Evolutionary conservation across 2,329 filamentous ascomycete genomes (phyloP).

Genomic region (Harringtonia aguacate): DNA sequence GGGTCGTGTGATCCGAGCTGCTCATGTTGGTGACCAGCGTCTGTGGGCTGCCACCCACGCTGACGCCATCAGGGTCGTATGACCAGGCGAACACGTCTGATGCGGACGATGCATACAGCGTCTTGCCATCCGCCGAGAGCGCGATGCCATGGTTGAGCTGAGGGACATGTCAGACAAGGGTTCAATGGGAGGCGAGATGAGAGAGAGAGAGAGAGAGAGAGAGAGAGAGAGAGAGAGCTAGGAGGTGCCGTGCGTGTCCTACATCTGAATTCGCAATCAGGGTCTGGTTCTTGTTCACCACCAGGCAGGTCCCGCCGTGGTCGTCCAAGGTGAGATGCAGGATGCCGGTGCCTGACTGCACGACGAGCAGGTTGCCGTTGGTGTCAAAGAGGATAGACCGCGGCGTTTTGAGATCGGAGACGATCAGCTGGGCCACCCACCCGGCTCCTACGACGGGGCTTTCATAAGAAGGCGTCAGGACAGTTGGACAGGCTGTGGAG

Average conservation of each 20-base stretch:
- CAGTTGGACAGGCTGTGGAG: slow-evolving; percentile 13
- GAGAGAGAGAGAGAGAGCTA: not conserved
- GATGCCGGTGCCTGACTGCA: slow-evolving; percentile 31
- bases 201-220: not conserved
- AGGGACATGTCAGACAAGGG: not conserved
- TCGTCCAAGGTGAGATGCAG: slow-evolving; percentile 29
- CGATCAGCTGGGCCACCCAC: slow-evolving; percentile 23
- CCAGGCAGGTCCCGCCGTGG: slow-evolving; percentile 29
- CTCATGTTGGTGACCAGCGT: slow-evolving; percentile 53
- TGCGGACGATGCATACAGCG: slow-evolving; percentile 45
- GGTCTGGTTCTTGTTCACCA: slow-evolving; percentile 23
- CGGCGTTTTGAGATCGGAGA: slow-evolving; percentile 23
- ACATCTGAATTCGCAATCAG: slow-evolving; percentile 16
- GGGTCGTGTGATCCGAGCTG: slow-evolving; percentile 49
- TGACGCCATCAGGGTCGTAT: slow-evolving; percentile 44
- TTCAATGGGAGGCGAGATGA: not conserved
- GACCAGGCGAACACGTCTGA: slow-evolving; percentile 51
- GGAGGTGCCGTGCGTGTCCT: no score
- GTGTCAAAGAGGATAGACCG: slow-evolving; percentile 34
- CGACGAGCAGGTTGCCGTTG: slow-evolving; percentile 32
- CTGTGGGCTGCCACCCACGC: slow-evolving; percentile 28
- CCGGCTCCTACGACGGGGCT: slow-evolving; percentile 19
- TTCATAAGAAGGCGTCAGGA: slow-evolving; percentile 15
- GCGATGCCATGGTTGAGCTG: slow-evolving; percentile 47
- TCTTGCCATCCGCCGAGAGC: slow-evolving; percentile 41